These are phyloP conservation scores for Auriscalpium orientale DNA, from an alignment of 768 basidiomycete genomes.

Conservation along the genomic window DNA sequence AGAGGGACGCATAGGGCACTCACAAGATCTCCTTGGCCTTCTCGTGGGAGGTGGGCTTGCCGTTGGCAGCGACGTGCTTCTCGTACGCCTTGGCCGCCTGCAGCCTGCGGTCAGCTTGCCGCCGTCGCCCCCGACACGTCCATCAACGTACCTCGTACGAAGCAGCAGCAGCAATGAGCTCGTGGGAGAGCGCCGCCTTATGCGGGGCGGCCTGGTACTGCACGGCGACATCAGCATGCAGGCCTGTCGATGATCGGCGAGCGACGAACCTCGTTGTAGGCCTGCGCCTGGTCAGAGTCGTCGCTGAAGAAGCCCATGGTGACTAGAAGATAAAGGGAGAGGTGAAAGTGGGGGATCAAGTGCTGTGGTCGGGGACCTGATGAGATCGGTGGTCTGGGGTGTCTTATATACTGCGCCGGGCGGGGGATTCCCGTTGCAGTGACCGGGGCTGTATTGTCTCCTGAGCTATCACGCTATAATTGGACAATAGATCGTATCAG, in stretches of 20 bases:
- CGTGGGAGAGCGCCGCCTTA: conserved; percentile 55
- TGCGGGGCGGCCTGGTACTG: conserved; percentile 47
- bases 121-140: no score
- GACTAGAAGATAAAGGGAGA: background rate
- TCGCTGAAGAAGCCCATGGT: conserved; percentile 37
- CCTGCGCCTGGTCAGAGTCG: conserved; percentile 34
- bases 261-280: conserved; percentile 33
- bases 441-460: no score
- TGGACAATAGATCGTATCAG: no score
- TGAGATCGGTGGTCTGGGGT: no score
- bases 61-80: conserved; percentile 41
- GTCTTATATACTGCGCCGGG: no score
- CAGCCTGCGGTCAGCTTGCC: background rate
- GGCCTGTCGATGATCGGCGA: background rate
- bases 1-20: background rate
- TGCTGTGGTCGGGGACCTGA: no score
- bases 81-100: conserved; percentile 63
- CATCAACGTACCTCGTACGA: conserved; percentile 42
- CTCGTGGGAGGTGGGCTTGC: conserved; percentile 41
- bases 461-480: no score
- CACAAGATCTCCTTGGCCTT: conserved; percentile 52
- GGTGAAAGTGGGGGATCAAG: background rate
- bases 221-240: background rate
- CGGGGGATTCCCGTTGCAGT: no score
- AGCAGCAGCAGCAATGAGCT: conserved; percentile 61